Evolutionary conservation across 139 green algal genomes (phyloP).

Genomic region (Haematococcus lacustris): DNA sequence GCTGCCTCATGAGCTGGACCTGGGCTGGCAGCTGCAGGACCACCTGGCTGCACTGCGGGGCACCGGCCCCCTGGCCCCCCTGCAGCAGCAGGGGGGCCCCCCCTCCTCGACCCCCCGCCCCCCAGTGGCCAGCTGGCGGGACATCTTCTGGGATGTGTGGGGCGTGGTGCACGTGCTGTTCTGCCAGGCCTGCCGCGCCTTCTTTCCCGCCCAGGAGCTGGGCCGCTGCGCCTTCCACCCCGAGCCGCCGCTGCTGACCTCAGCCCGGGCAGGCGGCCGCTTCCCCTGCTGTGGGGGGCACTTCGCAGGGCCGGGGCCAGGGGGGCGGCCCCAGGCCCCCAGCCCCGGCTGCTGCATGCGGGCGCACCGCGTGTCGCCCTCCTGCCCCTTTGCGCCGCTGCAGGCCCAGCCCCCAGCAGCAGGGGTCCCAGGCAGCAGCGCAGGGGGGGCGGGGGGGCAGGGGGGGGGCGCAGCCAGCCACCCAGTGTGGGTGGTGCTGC

Average conservation of each 20-base stretch:
- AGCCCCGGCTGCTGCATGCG: neutral
- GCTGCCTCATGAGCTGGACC: constrained; percentile 18
- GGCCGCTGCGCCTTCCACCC: constrained; percentile 22
- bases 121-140: constrained; percentile 12
- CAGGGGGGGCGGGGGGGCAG: too few relatives aligned
- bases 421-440: neutral
- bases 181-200: constrained; percentile 22
- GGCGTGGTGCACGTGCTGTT: constrained; percentile 25
- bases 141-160: constrained; percentile 34
- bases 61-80: neutral
- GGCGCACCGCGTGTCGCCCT: too few relatives aligned
- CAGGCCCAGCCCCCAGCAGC: neutral
- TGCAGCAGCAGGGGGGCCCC: neutral
- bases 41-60: constrained; percentile 15
- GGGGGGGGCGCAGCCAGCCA: neutral
- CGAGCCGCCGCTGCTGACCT: constrained; percentile 17
- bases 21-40: constrained; percentile 20
- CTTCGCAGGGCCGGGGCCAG: too few relatives aligned
- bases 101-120: neutral
- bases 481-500: too few relatives aligned
- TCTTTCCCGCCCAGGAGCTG: constrained; percentile 17
- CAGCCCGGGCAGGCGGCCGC: neutral
- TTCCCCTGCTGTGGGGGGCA: constrained; percentile 28
- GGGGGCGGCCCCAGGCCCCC: neutral
- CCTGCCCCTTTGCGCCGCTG: too few relatives aligned